Conservation (phyloP, 257 asterid genomes). For the Misopates orontium region DNA sequence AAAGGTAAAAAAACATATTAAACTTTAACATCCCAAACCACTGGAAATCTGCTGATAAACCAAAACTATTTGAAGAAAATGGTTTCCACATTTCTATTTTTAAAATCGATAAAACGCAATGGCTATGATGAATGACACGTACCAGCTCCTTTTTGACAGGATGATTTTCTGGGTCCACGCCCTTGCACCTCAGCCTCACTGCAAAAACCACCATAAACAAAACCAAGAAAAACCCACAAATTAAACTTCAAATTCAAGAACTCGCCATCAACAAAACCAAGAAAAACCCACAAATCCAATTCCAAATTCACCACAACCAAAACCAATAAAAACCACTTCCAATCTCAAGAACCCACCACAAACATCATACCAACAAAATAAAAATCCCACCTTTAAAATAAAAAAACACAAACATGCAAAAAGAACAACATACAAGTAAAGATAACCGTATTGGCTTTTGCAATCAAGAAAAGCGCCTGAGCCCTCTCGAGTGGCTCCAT, state of each 20-base stretch:
- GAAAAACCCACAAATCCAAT: no score
- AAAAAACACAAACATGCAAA: conserved; percentile 8
- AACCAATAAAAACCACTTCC: not conserved
- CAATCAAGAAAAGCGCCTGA: conserved; percentile 60
- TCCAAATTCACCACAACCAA: no score
- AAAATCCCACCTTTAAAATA: not conserved
- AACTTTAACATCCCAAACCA: not conserved
- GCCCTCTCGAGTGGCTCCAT: conserved; percentile 89
- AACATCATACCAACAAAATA: not conserved
- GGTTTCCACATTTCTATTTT: not conserved
- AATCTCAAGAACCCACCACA: not conserved
- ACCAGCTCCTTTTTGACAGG: conserved; percentile 78
- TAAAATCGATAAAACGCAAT: not conserved
- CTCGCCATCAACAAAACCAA: not conserved
- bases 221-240: conserved; percentile 3
- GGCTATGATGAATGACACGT: conserved; percentile 34
- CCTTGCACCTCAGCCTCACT: conserved; percentile 96
- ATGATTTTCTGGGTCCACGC: conserved; percentile 79
- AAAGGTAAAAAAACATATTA: not conserved
- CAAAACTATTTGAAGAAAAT: not conserved
- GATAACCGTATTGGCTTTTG: conserved; percentile 72
- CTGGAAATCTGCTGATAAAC: not conserved
- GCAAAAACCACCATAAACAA: conserved; percentile 39
- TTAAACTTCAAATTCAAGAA: not conserved
- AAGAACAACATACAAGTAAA: conserved; percentile 54